Evolutionary conservation across 2,329 filamentous ascomycete genomes (phyloP).

Genomic region (Ceratocystis huliohia): DNA sequence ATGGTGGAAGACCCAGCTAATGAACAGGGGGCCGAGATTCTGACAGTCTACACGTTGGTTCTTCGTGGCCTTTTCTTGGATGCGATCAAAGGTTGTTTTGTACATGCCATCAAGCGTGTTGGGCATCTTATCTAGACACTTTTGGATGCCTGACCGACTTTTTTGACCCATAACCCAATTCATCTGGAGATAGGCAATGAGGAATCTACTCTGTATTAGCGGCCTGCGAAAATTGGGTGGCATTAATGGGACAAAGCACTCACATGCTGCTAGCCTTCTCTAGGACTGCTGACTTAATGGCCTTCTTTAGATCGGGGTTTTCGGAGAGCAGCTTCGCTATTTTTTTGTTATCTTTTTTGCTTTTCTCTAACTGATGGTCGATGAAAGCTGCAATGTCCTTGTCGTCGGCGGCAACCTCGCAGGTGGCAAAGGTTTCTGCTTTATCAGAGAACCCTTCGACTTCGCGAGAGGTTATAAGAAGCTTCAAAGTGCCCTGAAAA

Average conservation of each 20-base stretch:
- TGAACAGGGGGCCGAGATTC: neutral
- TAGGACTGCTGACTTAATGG: neutral
- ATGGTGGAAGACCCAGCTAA: neutral
- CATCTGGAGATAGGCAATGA: neutral
- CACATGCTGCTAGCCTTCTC: neutral
- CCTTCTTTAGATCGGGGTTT: neutral
- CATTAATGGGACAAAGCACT: neutral
- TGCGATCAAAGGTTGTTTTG: neutral
- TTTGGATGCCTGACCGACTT: neutral
- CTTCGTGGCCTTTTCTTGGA: neutral
- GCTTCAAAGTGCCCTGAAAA: neutral
- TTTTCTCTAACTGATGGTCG: neutral
- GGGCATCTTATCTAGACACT: neutral
- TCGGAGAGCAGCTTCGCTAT: neutral
- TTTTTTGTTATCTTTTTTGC: neutral
- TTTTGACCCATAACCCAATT: neutral
- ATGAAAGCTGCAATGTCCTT: neutral
- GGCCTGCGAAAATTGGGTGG: neutral
- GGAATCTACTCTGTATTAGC: neutral
- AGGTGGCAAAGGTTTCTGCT: neutral
- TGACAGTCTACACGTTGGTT: neutral
- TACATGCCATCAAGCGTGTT: neutral
- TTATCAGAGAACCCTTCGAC: neutral
- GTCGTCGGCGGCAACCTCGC: neutral
- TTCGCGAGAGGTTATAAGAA: neutral